Evolutionary conservation across 2,329 filamentous ascomycete species (phyloP), one percentile per base, ranked within the genome.

Genomic region (Plenodomus biglobosus): DNA sequence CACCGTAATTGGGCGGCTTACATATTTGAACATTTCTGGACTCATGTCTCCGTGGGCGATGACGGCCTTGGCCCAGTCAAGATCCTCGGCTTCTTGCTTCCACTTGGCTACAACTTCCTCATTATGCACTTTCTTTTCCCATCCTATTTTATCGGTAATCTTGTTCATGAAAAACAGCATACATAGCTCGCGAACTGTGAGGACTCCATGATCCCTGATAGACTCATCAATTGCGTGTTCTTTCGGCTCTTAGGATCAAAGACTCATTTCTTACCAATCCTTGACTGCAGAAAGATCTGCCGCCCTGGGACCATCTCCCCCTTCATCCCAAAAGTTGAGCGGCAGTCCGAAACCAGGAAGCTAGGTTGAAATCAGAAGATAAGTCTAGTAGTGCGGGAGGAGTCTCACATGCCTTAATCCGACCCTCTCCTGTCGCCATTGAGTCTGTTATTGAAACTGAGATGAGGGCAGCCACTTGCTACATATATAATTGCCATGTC

Each of bases 91-190:
- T 52, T 66, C 62, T 13, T 60, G 41, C 2, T 53, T 52, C 62
- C 64, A 67, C 36, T 56, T 65, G 8, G 50, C 34, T 4, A 65
- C 59, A 42, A 64, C 56, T 1, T 44, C 47, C 2, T 70, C 60
- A 38, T 76, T 63, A 39, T 68, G 64, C 11, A 76, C 65, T 52
- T 75, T 76, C 24, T 60, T 58, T 40, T 71, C 59, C 75, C 75
- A 77, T 5, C 71, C 57, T 1, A 56, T 53, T 39, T 71, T 71
- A 46, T 77, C 74, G 1, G 74, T 76, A 3, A 77, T 56, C 0
- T 58, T 44, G 34, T 76, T 69, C 63, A 76, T 73, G 27, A 73
- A 47, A 4, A 52, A 48, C 36, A 76, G 55, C 71, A 76, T 75
- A 2, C 53, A 59, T 7, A 66, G 50, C 48, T 77, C 74, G 30